Base-by-base conservation (phyloP, 2,329 filamentous ascomycete genomes). In the Fusarium citri region DNA sequence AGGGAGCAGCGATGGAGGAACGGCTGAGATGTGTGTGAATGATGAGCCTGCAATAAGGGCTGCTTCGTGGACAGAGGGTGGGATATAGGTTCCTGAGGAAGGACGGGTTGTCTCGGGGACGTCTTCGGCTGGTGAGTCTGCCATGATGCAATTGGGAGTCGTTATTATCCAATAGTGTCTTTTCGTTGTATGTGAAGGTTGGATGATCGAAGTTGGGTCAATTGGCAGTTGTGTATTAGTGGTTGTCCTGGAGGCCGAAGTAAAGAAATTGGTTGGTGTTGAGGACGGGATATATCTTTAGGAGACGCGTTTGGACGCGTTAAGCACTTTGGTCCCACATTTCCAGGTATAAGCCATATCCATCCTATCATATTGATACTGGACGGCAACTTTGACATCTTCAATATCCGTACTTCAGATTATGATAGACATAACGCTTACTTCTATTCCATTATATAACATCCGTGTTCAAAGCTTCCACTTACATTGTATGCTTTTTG, bases 11-110 rank as follows among this genome's bases (percentile, higher is more conserved):
- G 81, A 78, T 0, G 86, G 77, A 2, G 92, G 93, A 2, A 93
- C 84, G 18, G 88, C 83, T 1, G 92, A 93, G 83, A 90, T 93
- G 80, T 94, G 87, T 14, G 87, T 85, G 82, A 93, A 94, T 42
- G 91, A 90, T 48, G 85, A 84, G 77, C 92, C 92, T 42, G 84
- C 77, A 72, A 92, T 82, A 66, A 94, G 85, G 41, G 81, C 78
- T 20, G 81, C 58, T 47, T 77, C 76, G 79, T 91, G 81, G 72
- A 94, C 85, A 18, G 91, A 94, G 9, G 92, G 92, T 16, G 92
- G 91, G 67, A 92, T 81, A 80, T 91, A 93, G 65, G 69, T 70
- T 34, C 72, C 41, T 46, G 68, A 64, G 42, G 71, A 47, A 48
- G 58, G 31, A 30, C 40, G 59, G 55, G 50, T 46, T 54, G 60